Evolutionary conservation across 495 filamentous ascomycete species (phyloP), one percentile per base, ranked within the genome.

Genomic region (Apodospora peruviana): DNA sequence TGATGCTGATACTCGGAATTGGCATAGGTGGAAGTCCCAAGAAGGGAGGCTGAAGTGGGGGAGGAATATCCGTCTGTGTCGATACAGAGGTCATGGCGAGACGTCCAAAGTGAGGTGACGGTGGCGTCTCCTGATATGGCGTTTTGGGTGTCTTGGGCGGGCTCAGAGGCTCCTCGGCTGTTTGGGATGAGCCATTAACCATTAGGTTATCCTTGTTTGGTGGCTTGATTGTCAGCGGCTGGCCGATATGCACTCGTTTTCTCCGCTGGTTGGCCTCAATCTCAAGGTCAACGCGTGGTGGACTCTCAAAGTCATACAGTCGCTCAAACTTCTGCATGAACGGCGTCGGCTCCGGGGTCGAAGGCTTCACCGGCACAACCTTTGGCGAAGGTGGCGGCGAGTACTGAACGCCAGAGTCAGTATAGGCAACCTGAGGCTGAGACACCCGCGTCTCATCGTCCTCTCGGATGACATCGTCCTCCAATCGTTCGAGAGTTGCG

Each of bases 321-420:
- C 59, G 68, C 43, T 70, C 73, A 36, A 52, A 52, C 47, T 58
- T 65, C 9, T 61, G 48, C 8, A 51, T 9, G 5, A 58, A 49
- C 40, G 45, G 43, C 4, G 51, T 20, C 11, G 65, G 66, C 50
- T 77, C 71, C 10, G 66, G 64, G 9, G 67, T 70, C 29, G 71
- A 49, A 5, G 73, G 62, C 56, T 68, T 72, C 22, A 50, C 48
- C 0, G 66, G 61, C 24, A 65, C 52, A n/a, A 78, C 43, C 38
- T 68, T 72, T 5, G 88, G 88, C 16, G 87, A 94, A 2, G 83
- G 74, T 5, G 88, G 90, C 37, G 88, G 89, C 37, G 90, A 88
- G 57, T 76, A 90, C 63, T 96, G 90, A 35, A 87, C 76, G 2
- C 82, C 88, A n/a, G 77, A 76, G 62, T 94, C 87, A 34, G 77